Evolutionary conservation across 2,329 filamentous ascomycete genomes (phyloP).

Genomic region (Remersonia thermophila): DNA sequence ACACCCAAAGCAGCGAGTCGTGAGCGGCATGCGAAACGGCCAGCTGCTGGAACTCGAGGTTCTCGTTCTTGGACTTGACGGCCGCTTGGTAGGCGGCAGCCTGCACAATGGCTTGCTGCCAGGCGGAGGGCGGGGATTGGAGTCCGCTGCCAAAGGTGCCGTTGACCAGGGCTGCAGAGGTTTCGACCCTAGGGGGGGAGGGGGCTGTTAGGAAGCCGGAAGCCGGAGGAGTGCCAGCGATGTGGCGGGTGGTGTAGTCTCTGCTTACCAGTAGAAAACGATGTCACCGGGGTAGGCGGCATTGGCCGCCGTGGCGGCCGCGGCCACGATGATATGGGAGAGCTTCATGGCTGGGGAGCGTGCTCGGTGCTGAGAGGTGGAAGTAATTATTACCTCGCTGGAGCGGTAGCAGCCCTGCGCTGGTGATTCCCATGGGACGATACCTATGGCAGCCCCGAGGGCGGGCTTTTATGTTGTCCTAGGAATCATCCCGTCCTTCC

Average conservation of each 20-base stretch:
- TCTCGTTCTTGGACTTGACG: constrained; percentile 10
- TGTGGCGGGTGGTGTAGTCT: neutral
- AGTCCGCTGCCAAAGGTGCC: constrained; percentile 14
- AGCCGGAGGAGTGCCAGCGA: no score
- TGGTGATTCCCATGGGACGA: no score
- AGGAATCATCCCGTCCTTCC: no score
- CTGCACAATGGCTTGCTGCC: constrained; percentile 12
- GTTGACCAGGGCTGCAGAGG: constrained; percentile 13
- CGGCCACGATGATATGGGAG: constrained; percentile 3
- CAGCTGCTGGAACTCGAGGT: constrained; percentile 15
- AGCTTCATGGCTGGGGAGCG: constrained; percentile 6
- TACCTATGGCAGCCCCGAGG: no score
- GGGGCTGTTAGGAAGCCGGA: no score
- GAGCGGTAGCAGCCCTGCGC: no score
- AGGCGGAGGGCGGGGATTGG: constrained; percentile 11
- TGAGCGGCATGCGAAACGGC: constrained; percentile 16
- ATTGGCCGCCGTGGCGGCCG: constrained; percentile 6
- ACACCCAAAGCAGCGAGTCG: constrained; percentile 13
- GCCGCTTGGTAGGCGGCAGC: constrained; percentile 14
- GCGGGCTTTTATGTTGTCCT: neutral
- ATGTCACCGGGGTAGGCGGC: constrained; percentile 14
- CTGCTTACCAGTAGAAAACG: constrained; percentile 17
- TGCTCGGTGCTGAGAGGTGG: no score
- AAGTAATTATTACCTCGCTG: no score
- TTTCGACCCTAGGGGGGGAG: constrained; percentile 11